These are phyloP conservation scores for Edaphochlamys debaryana DNA, from an alignment of 139 green algal genomes.

Conservation along the genomic window DNA sequence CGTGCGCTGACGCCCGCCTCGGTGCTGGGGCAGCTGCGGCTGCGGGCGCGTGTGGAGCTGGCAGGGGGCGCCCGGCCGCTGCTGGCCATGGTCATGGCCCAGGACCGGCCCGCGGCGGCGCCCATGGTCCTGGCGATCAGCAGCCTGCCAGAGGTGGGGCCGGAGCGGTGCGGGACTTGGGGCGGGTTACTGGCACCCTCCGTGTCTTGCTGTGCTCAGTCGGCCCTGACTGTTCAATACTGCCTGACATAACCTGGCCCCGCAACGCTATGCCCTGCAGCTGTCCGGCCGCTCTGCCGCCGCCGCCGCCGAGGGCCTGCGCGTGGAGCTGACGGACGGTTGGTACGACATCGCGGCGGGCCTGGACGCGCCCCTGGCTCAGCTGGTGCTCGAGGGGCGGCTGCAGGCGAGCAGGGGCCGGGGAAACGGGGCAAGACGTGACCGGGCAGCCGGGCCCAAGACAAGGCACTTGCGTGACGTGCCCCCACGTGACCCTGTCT, in stretches of 20 bases:
- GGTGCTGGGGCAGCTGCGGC: constrained; percentile 42
- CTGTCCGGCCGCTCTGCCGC: neutral
- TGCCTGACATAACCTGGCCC: neutral
- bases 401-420: constrained; percentile 53
- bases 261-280: neutral
- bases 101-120: constrained; percentile 57
- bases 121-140: constrained; percentile 68
- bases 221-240: neutral
- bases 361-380: constrained; percentile 59
- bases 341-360: constrained; percentile 72
- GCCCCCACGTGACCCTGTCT: no score
- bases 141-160: neutral
- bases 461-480: no score
- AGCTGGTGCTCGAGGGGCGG: constrained; percentile 36
- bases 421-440: no score
- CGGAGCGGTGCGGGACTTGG: no score
- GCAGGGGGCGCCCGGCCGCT: constrained; percentile 57
- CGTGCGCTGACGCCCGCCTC: neutral
- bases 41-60: constrained; percentile 35
- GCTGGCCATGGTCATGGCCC: constrained; percentile 70
- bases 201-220: neutral
- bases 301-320: neutral
- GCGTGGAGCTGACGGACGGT: constrained; percentile 76
- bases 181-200: no score
- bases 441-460: no score